phyloP scores from a whole-genome alignment of 2,329 filamentous ascomycete genomes.

The Colletotrichum musae region DNA sequence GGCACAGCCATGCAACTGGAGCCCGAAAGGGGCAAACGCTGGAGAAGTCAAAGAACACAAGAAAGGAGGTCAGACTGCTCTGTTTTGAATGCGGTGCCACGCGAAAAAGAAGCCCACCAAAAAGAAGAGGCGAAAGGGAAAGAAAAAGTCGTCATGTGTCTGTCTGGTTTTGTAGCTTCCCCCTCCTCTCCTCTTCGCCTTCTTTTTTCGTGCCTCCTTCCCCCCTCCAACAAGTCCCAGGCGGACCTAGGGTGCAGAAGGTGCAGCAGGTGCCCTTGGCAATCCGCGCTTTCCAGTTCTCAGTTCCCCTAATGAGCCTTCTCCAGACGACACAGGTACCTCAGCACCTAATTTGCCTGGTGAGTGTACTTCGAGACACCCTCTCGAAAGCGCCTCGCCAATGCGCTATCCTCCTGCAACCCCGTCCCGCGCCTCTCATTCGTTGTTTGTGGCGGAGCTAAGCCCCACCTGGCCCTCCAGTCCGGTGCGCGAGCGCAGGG shows the following conservation, averaged over 20 bases:
- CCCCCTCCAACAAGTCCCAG: neutral
- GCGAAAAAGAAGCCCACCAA: neutral
- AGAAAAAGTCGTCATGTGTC: slow-evolving; percentile 21
- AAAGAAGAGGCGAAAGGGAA: no score
- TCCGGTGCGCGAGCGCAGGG: slow-evolving; percentile 12
- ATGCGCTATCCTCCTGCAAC: neutral
- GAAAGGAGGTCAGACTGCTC: neutral
- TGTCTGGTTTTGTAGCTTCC: neutral
- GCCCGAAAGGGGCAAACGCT: neutral
- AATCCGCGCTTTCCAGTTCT: no score
- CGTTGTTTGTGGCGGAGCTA: slow-evolving; percentile 3
- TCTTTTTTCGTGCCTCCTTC: neutral
- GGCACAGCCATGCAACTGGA: slow-evolving; percentile 13
- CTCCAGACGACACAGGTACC: neutral
- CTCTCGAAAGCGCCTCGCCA: neutral
- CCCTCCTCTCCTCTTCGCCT: neutral
- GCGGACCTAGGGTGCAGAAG: no score
- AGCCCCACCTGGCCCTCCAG: slow-evolving; percentile 5
- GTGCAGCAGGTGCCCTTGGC: no score
- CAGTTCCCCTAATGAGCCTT: no score
- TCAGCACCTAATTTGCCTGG: neutral
- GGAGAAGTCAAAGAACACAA: neutral
- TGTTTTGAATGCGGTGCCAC: neutral
- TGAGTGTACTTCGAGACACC: no score
- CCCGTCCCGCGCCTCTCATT: slow-evolving; percentile 18